Percentiles rank a stretch among this genome's conserved stretches.
These are phyloP conservation scores for Jackrogersella minutella DNA, from an alignment of 495 filamentous ascomycete species.

Conservation along the genomic window DNA sequence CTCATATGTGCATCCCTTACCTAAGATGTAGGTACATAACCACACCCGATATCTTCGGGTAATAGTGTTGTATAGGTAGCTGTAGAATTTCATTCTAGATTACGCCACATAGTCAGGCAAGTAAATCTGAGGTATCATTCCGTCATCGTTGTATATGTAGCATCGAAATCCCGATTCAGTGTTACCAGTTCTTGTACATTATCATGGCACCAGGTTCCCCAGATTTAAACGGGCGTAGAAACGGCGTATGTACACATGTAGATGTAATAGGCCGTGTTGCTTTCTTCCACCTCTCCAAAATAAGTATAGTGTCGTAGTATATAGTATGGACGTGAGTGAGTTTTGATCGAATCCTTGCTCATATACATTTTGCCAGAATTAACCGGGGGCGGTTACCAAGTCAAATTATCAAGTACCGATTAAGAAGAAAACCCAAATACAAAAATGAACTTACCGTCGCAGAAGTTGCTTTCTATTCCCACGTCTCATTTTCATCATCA, in stretches of 20 bases:
- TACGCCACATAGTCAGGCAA: too few species aligned
- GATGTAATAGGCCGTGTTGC: neutral
- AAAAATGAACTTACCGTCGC: neutral
- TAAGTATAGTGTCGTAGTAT: slow-evolving; percentile 4
- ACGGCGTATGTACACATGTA: neutral
- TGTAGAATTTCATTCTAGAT: too few species aligned
- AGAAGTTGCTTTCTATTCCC: neutral
- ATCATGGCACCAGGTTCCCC: neutral
- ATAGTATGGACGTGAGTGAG: slow-evolving; percentile 12
- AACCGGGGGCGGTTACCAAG: slow-evolving; percentile 11
- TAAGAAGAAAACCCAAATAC: slow-evolving; percentile 16
- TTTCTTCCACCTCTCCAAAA: slow-evolving; percentile 6
- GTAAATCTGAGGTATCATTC: too few species aligned
- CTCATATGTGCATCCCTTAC: too few species aligned
- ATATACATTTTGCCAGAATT: slow-evolving; percentile 31
- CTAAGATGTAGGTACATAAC: too few species aligned
- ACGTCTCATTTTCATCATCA: neutral
- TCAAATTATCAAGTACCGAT: slow-evolving; percentile 8
- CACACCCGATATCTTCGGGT: too few species aligned
- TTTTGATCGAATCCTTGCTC: slow-evolving; percentile 22
- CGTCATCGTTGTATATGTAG: neutral
- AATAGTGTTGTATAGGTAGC: too few species aligned
- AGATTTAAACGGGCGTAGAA: neutral
- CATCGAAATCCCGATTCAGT: neutral
- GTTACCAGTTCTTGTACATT: neutral